Percentiles rank a stretch among this genome's conserved stretches.
phyloP scores from a whole-genome alignment of 2,329 filamentous ascomycete species.

The Neofusicoccum ribis region DNA sequence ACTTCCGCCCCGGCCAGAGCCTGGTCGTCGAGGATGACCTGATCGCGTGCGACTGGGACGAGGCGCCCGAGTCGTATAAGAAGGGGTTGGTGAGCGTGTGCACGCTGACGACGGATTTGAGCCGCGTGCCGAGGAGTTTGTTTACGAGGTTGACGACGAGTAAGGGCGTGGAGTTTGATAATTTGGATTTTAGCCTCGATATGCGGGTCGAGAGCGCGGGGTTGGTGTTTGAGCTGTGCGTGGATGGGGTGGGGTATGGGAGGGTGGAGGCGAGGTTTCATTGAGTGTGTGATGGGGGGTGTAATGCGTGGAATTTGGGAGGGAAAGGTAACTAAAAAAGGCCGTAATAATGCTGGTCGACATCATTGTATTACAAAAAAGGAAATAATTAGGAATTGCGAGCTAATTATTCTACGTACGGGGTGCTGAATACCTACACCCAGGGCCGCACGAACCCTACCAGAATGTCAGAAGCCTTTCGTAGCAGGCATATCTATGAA shows the following conservation, averaged over 20 bases:
- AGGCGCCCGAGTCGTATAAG: conserved; percentile 56
- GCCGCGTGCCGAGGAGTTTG: conserved; percentile 69
- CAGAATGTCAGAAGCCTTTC: too few relatives aligned
- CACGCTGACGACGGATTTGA: conserved; percentile 77
- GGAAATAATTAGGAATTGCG: too few relatives aligned
- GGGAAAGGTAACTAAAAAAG: too few relatives aligned
- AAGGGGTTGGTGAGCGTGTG: conserved; percentile 67
- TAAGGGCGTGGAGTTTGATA: conserved; percentile 77
- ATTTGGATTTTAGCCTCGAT: conserved; percentile 77
- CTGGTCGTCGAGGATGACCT: conserved; percentile 78
- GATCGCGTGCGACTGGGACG: conserved; percentile 72
- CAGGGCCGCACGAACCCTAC: too few relatives aligned
- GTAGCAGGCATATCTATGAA: too few relatives aligned
- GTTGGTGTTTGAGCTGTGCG: conserved; percentile 74
- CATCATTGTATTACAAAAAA: too few relatives aligned
- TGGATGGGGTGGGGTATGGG: conserved; percentile 75
- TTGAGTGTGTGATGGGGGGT: conserved; percentile 35
- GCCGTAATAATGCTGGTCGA: too few relatives aligned
- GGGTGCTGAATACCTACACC: too few relatives aligned
- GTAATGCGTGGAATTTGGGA: too few relatives aligned
- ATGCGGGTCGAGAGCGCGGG: conserved; percentile 81
- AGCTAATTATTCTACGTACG: too few relatives aligned
- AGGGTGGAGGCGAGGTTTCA: conserved; percentile 78
- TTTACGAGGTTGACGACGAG: conserved; percentile 78
- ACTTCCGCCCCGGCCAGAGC: conserved; percentile 77